A percentile compares a stretch with the other conserved stretches of the same genome.
Conservation (phyloP, 1,139 yeast genomes). For the Magnusiomyces suaveolens region DNA sequence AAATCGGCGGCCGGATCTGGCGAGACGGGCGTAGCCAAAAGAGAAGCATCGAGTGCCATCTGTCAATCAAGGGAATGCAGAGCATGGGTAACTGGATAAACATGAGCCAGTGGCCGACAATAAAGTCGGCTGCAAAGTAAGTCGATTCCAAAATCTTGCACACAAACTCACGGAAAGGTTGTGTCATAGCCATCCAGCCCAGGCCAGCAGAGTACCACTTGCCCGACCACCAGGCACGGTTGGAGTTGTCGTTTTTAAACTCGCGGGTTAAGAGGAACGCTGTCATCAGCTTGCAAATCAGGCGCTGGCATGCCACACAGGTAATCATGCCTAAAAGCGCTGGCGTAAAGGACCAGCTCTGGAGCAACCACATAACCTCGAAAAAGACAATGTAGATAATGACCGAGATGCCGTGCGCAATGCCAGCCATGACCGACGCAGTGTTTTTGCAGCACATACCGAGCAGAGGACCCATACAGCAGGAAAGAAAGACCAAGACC, state of each 20-base stretch:
- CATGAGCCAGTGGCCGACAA: constrained; percentile 55
- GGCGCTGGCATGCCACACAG: constrained; percentile 47
- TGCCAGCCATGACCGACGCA: constrained; percentile 85
- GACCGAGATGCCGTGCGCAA: constrained; percentile 78
- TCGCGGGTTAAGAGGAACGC: constrained; percentile 52
- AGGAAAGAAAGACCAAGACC: constrained; percentile 40
- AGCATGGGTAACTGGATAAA: constrained; percentile 53
- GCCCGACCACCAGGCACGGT: constrained; percentile 83
- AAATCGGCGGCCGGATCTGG: constrained; percentile 62
- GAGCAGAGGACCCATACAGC: constrained; percentile 54
- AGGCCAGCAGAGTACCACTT: constrained; percentile 55
- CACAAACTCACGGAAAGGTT: constrained; percentile 57
- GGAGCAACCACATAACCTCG: constrained; percentile 53
- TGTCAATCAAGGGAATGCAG: constrained; percentile 60
- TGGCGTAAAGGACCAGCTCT: constrained; percentile 52
- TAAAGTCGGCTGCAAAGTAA: constrained; percentile 61
- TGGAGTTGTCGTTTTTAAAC: constrained; percentile 44
- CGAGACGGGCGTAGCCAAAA: constrained; percentile 69
- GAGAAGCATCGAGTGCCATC: constrained; percentile 68
- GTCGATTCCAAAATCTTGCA: constrained; percentile 64
- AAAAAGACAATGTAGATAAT: constrained; percentile 45
- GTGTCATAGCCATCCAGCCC: constrained; percentile 51
- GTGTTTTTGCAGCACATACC: constrained; percentile 90
- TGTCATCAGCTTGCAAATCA: constrained; percentile 41
- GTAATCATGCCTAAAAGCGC: constrained; percentile 51